Evolutionary conservation across 2,329 filamentous ascomycete species (phyloP).

Genomic region (Arachnomyces sp.): DNA sequence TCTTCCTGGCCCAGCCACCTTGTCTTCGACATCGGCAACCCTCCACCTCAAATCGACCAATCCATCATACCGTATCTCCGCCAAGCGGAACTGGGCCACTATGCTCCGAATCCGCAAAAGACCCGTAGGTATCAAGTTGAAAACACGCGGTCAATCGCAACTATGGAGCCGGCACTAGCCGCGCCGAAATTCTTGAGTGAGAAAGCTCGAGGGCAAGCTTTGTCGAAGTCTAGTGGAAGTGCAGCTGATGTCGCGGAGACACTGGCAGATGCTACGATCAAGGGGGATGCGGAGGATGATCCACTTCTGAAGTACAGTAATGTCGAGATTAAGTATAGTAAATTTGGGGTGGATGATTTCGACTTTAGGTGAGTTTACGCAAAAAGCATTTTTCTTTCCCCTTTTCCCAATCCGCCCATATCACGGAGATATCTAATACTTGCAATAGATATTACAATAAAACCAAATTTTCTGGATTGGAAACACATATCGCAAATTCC

Average conservation of each 20-base stretch:
- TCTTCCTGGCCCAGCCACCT: conserved; percentile 86
- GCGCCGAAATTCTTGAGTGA: conserved; percentile 93
- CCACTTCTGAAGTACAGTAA: conserved; percentile 84
- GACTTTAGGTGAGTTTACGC: conserved; percentile 93
- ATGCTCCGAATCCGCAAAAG: conserved; percentile 68
- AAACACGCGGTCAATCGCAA: conserved; percentile 60
- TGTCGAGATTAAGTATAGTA: conserved; percentile 98
- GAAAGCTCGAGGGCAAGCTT: conserved; percentile 62
- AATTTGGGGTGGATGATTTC: conserved; percentile 98
- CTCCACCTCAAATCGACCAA: conserved; percentile 66
- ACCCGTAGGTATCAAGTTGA: conserved; percentile 75
- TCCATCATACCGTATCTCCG: conserved; percentile 63
- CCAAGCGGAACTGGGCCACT: conserved; percentile 66
- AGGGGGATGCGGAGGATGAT: conserved; percentile 66
- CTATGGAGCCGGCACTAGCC: conserved; percentile 53
- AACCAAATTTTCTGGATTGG: conserved; percentile 81
- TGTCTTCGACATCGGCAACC: conserved; percentile 76
- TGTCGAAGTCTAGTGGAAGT: conserved; percentile 30
- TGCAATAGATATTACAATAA: conserved; percentile 77
- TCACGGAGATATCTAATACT: conserved; percentile 9
- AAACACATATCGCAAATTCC: conserved; percentile 94
- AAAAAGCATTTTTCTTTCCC: neutral
- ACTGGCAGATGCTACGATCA: conserved; percentile 61
- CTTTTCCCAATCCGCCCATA: neutral
- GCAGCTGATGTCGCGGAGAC: conserved; percentile 55